Base-by-base conservation (phyloP, 331 rosid species). In the Acacia concinna region DNA sequence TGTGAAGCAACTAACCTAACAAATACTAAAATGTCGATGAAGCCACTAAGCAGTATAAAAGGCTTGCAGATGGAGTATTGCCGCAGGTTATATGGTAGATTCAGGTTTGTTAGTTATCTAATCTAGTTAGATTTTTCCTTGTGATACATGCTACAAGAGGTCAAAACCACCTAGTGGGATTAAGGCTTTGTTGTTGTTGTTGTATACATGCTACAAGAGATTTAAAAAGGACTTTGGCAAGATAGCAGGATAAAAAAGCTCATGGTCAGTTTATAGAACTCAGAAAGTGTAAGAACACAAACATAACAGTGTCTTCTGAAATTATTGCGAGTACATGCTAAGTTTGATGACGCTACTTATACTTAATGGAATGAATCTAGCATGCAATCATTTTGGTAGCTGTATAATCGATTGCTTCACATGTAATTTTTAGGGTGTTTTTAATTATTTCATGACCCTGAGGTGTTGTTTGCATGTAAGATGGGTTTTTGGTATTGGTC, bases 271-370 rank as follows among this genome's bases (percentile, higher is more conserved):
- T 64, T 44, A 64, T 32, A 63, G 41, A 5, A 56, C 14, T 11
- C 46, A 0, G 46, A 66, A 40, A 17, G 35, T 64, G 66, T 76
- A 28, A 76, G 65, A 79, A 71, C 15, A 46, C 51, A 52, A 40
- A 34, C 66, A 66, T 8, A 9, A 12, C 23, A 31, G 35, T 63
- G 44, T 62, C 69, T 75, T 49, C 40, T 74, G 21, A 43, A 30
- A 71, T 78, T 78, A 68, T 71, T 69, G 68, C 63, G 60, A 64
- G 57, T 67, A 12, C 34, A 27, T 17, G 37, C 66, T 46, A 25
- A 65, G 44, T 52, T 43, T 43, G 68, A 14, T 37, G 41, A 41
- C 65, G 47, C 66, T 57, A 12, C 47, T 75, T 9, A 49, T 49
- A 49, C 21, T 4, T 17, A 23, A 44, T 78, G 49, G 60, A 17